phyloP scores from a whole-genome alignment of 305 asterid genomes.

The Striga hermonthica region DNA sequence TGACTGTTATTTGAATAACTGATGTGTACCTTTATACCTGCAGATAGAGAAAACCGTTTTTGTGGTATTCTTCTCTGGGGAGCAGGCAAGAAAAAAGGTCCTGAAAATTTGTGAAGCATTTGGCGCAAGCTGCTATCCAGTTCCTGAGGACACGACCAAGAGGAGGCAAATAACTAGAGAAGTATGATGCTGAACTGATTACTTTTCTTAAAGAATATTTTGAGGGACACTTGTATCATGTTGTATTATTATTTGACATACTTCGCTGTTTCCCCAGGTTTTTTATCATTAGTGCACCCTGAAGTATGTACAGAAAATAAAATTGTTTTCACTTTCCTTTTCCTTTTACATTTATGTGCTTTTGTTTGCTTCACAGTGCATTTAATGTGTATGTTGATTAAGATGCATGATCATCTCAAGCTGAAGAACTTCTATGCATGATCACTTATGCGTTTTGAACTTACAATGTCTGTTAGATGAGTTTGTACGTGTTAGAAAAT shows the following conservation, averaged over 20 bases:
- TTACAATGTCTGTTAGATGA: constrained; percentile 5
- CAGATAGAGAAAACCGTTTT: constrained; percentile 95
- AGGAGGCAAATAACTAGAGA: constrained; percentile 83
- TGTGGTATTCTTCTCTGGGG: constrained; percentile 97
- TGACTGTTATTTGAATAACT: constrained; percentile 4
- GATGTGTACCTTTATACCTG: constrained; percentile 37
- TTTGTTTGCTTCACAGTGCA: background rate
- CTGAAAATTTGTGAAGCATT: constrained; percentile 96
- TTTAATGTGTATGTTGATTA: background rate
- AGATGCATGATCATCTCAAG: constrained; percentile 11
- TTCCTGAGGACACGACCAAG: constrained; percentile 77
- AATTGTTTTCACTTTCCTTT: background rate
- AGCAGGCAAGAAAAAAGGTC: constrained; percentile 93
- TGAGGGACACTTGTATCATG: background rate
- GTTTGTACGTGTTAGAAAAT: background rate
- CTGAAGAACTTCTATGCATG: constrained; percentile 7
- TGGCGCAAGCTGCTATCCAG: constrained; percentile 95
- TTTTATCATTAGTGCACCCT: background rate
- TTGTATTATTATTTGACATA: no score
- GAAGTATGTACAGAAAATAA: background rate
- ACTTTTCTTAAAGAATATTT: constrained; percentile 17
- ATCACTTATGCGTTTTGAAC: background rate
- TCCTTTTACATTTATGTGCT: background rate
- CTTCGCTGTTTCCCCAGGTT: no score
- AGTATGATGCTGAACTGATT: constrained; percentile 46